These are phyloP conservation scores for Hymenoscyphus infarciens DNA, from an alignment of 2,329 filamentous ascomycete genomes.

Conservation along the genomic window DNA sequence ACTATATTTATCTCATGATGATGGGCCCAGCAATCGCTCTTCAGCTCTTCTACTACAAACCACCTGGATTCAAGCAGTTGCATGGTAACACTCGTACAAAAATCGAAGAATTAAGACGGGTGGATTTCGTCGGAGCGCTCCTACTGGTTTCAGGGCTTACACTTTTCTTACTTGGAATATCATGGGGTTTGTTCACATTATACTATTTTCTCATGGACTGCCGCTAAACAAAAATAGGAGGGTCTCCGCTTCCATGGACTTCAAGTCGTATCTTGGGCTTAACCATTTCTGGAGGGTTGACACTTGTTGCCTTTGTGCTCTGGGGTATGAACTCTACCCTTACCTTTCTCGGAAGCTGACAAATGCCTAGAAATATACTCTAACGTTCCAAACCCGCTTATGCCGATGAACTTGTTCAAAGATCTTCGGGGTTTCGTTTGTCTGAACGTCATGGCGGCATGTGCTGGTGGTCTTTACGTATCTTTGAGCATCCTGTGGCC, in stretches of 20 bases:
- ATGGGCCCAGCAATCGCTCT: neutral
- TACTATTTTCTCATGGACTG: neutral
- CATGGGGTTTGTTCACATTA: neutral
- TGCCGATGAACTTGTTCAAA: neutral
- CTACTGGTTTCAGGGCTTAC: neutral
- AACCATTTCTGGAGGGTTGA: neutral
- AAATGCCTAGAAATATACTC: neutral
- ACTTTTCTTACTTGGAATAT: slow-evolving; percentile 1
- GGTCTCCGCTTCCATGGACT: neutral
- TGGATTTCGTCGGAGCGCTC: neutral
- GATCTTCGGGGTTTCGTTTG: neutral
- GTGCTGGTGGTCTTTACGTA: neutral
- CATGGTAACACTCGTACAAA: neutral
- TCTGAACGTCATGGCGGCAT: neutral
- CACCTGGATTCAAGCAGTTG: neutral
- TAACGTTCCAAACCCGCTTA: neutral
- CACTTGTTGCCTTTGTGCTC: neutral
- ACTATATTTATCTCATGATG: slow-evolving; percentile 4
- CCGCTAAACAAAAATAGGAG: neutral
- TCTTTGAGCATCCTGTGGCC: slow-evolving; percentile 1
- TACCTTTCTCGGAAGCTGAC: neutral
- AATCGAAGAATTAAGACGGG: neutral
- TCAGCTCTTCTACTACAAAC: neutral
- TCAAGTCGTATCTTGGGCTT: neutral
- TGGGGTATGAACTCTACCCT: neutral